Base-by-base conservation (phyloP, 1,139 yeast genomes). In the Saccharomyces hybrid region DNA sequence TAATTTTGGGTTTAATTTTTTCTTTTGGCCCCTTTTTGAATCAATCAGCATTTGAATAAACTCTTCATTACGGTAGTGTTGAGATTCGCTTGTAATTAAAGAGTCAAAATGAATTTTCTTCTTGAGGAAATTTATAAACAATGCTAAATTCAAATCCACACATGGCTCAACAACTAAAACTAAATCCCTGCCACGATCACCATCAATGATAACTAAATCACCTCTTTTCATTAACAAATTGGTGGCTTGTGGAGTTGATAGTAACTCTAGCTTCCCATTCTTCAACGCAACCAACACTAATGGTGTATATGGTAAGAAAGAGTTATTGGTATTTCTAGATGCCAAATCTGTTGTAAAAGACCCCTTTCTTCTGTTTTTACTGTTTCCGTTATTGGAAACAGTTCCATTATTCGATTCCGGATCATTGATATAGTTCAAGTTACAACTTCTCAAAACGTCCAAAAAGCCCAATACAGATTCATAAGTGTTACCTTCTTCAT, bases 191-290 rank as follows among this genome's bases (percentile, higher is more conserved):
- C 99, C 99, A 52, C 99, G 78, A 69, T 93, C 99, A 14, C 98
- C 99, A 71, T 93, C 98, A 47, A 91, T 96, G 62, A 91, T 84
- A 14, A 93, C 96, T 66, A 90, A 78, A 68, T 90, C 97, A 31
- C 87, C 87, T 19, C 81, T 72, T 52, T 78, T 75, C 57, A 89
- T 78, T 49, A 71, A 74, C 53, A 86, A 73, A 58, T 81, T 81
- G 21, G 84, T 76, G 59, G 73, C 73, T 54, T 73, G 73, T n/a
- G 91, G 86, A 19, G 86, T 74, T 63, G 86, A 85, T 62, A 89
- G 84, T 4, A 91, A 88, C 68, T 93, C 99, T 58, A 87, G 75
- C 58, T 97, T 79, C 9, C 95, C 93, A 27, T 90, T 86, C 69
- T 93, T 93, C 73, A 93, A 88, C 54, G 88, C 84, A 31, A 91